These are phyloP conservation scores for Podila epicladia DNA, from an alignment of 192 early-diverging fungal species.

Conservation along the genomic window DNA sequence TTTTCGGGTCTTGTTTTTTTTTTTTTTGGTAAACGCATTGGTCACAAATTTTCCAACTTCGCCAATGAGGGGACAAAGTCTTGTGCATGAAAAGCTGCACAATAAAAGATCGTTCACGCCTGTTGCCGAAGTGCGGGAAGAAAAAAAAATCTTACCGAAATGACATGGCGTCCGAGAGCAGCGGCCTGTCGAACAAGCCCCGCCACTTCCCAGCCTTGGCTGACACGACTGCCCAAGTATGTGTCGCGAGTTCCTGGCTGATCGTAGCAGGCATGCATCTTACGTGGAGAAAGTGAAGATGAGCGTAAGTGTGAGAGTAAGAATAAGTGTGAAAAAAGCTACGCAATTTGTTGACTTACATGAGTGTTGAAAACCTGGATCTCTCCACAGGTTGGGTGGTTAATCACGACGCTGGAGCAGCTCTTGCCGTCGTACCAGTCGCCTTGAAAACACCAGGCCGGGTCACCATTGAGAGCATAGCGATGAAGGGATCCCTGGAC, in stretches of 20 bases:
- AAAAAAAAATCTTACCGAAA: constrained; percentile 54
- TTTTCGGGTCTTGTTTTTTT: background rate
- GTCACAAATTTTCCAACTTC: background rate
- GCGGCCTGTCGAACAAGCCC: constrained; percentile 53
- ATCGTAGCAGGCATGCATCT: constrained; percentile 67
- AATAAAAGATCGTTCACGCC: background rate
- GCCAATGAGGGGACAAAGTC: background rate
- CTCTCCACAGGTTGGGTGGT: constrained; percentile 60
- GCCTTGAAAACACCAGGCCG: constrained; percentile 61
- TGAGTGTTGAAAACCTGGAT: constrained; percentile 68
- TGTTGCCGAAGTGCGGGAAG: background rate
- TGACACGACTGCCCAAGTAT: constrained; percentile 58
- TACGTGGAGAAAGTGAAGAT: background rate
- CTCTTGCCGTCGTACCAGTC: constrained; percentile 70
- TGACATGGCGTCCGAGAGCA: constrained; percentile 60
- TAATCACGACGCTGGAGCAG: constrained; percentile 53
- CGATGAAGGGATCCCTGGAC: constrained; percentile 49
- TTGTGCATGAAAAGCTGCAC: background rate
- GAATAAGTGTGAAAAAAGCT: background rate
- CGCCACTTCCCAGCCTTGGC: constrained; percentile 63
- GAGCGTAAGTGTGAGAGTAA: background rate
- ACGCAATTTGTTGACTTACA: constrained; percentile 32
- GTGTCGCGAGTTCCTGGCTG: constrained; percentile 49
- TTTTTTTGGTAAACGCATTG: constrained; percentile 4
- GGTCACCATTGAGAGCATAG: constrained; percentile 60